Conservation (phyloP, 805 yeast genomes). For the Blastobotrys terrestris region DNA sequence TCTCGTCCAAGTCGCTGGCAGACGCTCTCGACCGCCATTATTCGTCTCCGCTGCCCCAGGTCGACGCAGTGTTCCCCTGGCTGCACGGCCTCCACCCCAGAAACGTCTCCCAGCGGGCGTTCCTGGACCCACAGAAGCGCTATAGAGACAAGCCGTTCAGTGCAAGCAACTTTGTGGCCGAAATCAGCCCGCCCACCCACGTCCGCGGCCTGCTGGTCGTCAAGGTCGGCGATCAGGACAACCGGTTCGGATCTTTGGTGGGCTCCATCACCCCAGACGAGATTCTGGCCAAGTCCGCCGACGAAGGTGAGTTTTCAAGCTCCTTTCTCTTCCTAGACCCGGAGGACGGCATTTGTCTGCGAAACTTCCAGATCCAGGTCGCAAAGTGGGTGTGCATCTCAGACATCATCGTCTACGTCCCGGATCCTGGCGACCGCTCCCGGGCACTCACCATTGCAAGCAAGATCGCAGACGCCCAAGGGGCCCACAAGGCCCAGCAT, state of each 20-base stretch:
- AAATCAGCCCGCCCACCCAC: slow-evolving; percentile 12
- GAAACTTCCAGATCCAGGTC: slow-evolving; percentile 83
- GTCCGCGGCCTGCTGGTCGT: slow-evolving; percentile 25
- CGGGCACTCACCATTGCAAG: slow-evolving; percentile 14
- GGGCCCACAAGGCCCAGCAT: slow-evolving; percentile 9
- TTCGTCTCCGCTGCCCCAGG: slow-evolving; percentile 48
- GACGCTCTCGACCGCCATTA: slow-evolving; percentile 24
- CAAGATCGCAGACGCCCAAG: slow-evolving; percentile 18
- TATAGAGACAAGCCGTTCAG: slow-evolving; percentile 18
- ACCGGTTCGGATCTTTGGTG: slow-evolving; percentile 18
- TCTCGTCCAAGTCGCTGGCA: slow-evolving; percentile 14
- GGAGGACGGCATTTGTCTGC: slow-evolving; percentile 61
- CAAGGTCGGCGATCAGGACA: slow-evolving; percentile 22
- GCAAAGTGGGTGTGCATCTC: slow-evolving; percentile 70
- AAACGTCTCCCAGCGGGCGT: slow-evolving; percentile 50
- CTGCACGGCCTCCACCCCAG: slow-evolving; percentile 66
- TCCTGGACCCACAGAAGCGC: slow-evolving; percentile 30
- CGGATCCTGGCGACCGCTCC: slow-evolving; percentile 33
- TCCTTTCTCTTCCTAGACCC: slow-evolving; percentile 59
- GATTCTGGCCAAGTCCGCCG: slow-evolving; percentile 9
- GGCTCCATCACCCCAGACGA: slow-evolving; percentile 23
- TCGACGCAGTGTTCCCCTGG: slow-evolving; percentile 80
- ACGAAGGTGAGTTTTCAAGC: slow-evolving; percentile 35
- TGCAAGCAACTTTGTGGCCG: slow-evolving; percentile 4
- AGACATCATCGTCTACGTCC: slow-evolving; percentile 72